Percentiles rank a stretch among this genome's conserved stretches.
These are phyloP conservation scores for Citrus mangshanensis DNA, from an alignment of 345 rosid species.

Conservation along the genomic window DNA sequence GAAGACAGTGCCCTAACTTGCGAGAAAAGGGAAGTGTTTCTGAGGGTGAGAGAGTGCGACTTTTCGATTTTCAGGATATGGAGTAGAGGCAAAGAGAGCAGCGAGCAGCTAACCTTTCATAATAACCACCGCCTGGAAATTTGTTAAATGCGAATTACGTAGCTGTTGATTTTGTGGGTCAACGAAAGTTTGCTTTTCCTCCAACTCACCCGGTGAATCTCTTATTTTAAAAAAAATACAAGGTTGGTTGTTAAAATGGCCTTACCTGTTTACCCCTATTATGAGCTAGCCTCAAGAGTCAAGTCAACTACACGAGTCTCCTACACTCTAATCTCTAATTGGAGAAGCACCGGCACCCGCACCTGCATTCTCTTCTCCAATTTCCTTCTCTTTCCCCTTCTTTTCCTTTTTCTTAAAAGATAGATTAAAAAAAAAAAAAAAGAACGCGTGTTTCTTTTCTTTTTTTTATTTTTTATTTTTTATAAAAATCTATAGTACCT, in stretches of 20 bases:
- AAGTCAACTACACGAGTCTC: background rate
- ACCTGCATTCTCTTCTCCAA: background rate
- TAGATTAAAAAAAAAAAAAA: too few relatives aligned
- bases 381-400: too few relatives aligned
- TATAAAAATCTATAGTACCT: too few relatives aligned
- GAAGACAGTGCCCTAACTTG: slow-evolving; percentile 18
- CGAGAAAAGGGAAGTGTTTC: slow-evolving; percentile 1
- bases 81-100: slow-evolving; percentile 6
- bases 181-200: background rate
- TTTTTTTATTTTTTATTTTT: too few relatives aligned
- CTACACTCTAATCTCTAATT: too few relatives aligned
- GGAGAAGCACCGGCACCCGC: background rate
- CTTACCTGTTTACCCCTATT: too few relatives aligned
- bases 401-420: too few relatives aligned
- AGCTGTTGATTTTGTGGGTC: background rate
- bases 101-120: background rate
- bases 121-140: slow-evolving; percentile 10
- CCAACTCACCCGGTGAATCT: too few relatives aligned
- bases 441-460: too few relatives aligned
- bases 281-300: too few relatives aligned
- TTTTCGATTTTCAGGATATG: background rate
- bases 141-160: background rate
- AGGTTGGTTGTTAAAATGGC: too few relatives aligned
- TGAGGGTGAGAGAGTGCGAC: background rate
- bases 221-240: too few relatives aligned